Percentiles rank a stretch among this genome's conserved stretches.
Conservation (phyloP, 306 rosid species). For the Prunus padus region DNA sequence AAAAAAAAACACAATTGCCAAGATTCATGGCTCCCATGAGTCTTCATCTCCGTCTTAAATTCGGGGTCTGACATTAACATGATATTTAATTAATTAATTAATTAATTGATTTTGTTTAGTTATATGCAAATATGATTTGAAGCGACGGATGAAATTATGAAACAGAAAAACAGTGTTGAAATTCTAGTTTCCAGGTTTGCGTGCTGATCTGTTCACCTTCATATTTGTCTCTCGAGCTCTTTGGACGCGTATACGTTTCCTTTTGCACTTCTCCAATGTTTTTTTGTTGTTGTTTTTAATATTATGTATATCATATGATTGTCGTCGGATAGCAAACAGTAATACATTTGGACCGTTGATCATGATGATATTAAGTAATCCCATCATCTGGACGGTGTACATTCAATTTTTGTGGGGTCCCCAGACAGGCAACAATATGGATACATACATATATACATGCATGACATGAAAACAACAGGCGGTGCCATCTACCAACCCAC, state of each 20-base stretch:
- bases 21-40: not conserved
- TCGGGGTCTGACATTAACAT: not conserved
- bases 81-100: not conserved
- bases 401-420: not conserved
- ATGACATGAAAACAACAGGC: constrained; percentile 23
- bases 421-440: not conserved
- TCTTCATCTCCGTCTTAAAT: not conserved
- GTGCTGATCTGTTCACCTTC: not conserved
- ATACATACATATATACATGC: not conserved
- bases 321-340: not conserved
- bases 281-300: not conserved
- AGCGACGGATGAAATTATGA: not conserved
- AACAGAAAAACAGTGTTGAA: not conserved
- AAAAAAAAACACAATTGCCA: not conserved
- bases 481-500: constrained; percentile 22
- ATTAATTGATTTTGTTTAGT: not conserved
- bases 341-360: not conserved
- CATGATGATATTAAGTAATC: not conserved
- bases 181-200: not conserved
- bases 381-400: not conserved
- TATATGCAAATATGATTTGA: not conserved
- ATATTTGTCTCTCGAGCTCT: not conserved
- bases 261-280: not conserved
- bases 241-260: constrained; percentile 21
- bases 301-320: not conserved